Evolutionary conservation across 192 early-diverging fungal genomes (phyloP).

Genomic region (Coemansia sp.): DNA sequence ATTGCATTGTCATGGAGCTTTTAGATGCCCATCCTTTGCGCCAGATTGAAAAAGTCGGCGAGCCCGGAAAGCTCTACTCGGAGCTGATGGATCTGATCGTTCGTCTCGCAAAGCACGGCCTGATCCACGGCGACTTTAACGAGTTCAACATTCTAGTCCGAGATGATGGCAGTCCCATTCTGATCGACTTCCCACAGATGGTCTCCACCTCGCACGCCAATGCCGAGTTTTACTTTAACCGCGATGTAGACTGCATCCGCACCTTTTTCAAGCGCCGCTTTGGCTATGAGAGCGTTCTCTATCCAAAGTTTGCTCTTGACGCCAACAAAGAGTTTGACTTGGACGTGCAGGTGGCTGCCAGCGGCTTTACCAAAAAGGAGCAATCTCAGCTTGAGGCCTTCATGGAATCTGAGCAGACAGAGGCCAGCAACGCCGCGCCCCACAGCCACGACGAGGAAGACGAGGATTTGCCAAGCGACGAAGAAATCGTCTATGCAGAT

Average conservation of each 20-base stretch:
- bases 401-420: constrained; percentile 12
- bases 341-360: constrained; percentile 95
- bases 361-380: constrained; percentile 91
- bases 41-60: constrained; percentile 78
- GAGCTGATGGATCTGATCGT: constrained; percentile 96
- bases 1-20: constrained; percentile 96
- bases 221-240: constrained; percentile 97
- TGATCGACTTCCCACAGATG: constrained; percentile 99
- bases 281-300: constrained; percentile 87
- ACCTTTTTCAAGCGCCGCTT: constrained; percentile 88
- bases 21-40: constrained; percentile 93
- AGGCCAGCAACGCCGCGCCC: not conserved
- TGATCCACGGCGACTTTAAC: constrained; percentile 99
- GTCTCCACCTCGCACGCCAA: constrained; percentile 95
- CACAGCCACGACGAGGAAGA: not conserved
- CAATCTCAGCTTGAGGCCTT: constrained; percentile 77
- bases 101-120: constrained; percentile 85
- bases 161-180: constrained; percentile 75
- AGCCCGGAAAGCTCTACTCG: constrained; percentile 93
- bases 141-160: constrained; percentile 97
- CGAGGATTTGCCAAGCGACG: constrained; percentile 22
- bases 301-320: constrained; percentile 86
- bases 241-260: constrained; percentile 98
- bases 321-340: constrained; percentile 82
- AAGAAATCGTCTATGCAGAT: constrained; percentile 22